phyloP scores from a whole-genome alignment of 176 grass and related monocot genomes.

The Secale cereale region DNA sequence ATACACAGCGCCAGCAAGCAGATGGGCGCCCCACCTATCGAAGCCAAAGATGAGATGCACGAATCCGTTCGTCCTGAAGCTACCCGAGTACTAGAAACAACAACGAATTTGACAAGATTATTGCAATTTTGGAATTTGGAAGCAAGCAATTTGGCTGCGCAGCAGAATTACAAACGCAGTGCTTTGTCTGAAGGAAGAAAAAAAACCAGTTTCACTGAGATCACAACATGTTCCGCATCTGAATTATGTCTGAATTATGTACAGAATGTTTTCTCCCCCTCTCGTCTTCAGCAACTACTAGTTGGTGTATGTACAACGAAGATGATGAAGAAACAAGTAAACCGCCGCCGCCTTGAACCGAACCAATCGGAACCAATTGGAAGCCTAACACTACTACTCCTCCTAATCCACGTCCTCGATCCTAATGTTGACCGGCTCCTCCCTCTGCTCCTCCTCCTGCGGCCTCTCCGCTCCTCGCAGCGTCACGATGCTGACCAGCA shows the following conservation, averaged over 20 bases:
- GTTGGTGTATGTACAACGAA: not conserved
- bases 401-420: constrained; percentile 55
- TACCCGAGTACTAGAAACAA: not conserved
- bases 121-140: not conserved
- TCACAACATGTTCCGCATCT: not conserved
- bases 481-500: constrained; percentile 28
- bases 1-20: not conserved
- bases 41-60: not conserved
- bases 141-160: not conserved
- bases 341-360: constrained; percentile 20
- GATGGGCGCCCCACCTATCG: not conserved
- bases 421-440: constrained; percentile 37
- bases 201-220: constrained; percentile 10
- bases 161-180: not conserved
- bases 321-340: constrained; percentile 3
- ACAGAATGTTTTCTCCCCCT: not conserved
- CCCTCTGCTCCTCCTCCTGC: not conserved
- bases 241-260: not conserved
- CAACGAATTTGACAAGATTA: not conserved
- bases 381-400: constrained; percentile 9
- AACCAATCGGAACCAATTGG: constrained; percentile 40
- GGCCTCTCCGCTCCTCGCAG: not conserved
- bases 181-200: not conserved
- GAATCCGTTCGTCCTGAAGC: not conserved
- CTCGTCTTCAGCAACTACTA: not conserved